Conservation (phyloP, 2,329 filamentous ascomycete genomes). For the Chrysoporthe austroafricana region DNA sequence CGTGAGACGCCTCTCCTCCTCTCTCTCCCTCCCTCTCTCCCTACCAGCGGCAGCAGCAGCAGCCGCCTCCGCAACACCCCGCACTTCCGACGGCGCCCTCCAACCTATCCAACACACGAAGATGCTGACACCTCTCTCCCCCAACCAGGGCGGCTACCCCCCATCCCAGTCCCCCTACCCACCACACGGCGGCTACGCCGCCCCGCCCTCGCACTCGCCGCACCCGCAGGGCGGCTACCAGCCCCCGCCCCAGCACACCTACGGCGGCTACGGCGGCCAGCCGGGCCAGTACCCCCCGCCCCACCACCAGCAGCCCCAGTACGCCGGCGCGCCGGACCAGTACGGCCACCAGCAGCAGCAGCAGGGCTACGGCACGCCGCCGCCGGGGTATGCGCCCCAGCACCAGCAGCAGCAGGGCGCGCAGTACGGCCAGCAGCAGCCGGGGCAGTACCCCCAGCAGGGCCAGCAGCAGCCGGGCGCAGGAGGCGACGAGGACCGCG, state of each 20-base stretch:
- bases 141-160: constrained; percentile 28
- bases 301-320: constrained; percentile 31
- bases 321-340: constrained; percentile 31
- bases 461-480: background rate
- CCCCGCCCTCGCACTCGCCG: constrained; percentile 30
- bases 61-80: background rate
- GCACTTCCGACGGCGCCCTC: constrained; percentile 26
- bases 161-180: constrained; percentile 26
- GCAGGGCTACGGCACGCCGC: constrained; percentile 28
- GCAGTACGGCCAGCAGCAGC: constrained; percentile 22
- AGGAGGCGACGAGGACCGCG: constrained; percentile 52
- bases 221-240: constrained; percentile 32
- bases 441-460: constrained; percentile 9
- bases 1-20: constrained; percentile 17
- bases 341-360: background rate
- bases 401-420: constrained; percentile 17
- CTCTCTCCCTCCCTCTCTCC: background rate
- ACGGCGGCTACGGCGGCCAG: constrained; percentile 27
- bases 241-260: constrained; percentile 29
- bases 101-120: constrained; percentile 28
- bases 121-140: constrained; percentile 28
- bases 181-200: constrained; percentile 26
- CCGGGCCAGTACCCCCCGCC: constrained; percentile 8
- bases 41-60: background rate
- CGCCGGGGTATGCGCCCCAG: constrained; percentile 1